A percentile compares a stretch with the other conserved stretches of the same genome.
phyloP scores from a whole-genome alignment of 495 filamentous ascomycete genomes.

The Podospora anserina region DNA sequence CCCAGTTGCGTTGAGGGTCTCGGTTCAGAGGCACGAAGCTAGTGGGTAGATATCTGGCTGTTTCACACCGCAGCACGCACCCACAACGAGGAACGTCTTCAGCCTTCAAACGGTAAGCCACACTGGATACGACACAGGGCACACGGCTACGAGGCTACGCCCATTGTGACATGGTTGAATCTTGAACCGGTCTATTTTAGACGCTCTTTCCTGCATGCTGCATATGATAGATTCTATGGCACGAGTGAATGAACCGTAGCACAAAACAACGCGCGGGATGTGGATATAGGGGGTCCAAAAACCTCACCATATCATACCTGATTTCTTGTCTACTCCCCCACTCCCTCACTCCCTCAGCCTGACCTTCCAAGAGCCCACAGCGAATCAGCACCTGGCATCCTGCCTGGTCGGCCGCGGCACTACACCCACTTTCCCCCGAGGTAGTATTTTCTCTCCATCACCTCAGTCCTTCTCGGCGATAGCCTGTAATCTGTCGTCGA shows the following conservation, averaged over 20 bases:
- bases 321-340: not conserved
- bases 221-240: conserved; percentile 21
- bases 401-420: conserved; percentile 18
- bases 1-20: conserved; percentile 9
- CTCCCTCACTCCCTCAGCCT: conserved; percentile 18
- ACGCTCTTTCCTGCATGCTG: conserved; percentile 20
- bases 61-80: conserved; percentile 2
- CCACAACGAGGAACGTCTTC: not conserved
- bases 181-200: conserved; percentile 20
- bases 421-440: conserved; percentile 13
- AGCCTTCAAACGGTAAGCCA: conserved; percentile 7
- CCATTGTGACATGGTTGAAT: conserved; percentile 8
- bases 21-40: not conserved
- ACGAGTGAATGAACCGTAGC: conserved; percentile 20
- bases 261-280: conserved; percentile 27
- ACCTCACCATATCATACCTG: conserved; percentile 21
- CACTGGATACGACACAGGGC: not conserved
- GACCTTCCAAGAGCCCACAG: conserved; percentile 7
- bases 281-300: conserved; percentile 14
- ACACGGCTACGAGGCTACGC: conserved; percentile 8
- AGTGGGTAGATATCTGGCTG: not conserved
- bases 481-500: conserved; percentile 94
- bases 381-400: conserved; percentile 16
- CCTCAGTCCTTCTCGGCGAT: conserved; percentile 95
- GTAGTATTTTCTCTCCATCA: conserved; percentile 15